phyloP scores from a whole-genome alignment of 345 rosid species.

The Eucalyptus cloeziana region DNA sequence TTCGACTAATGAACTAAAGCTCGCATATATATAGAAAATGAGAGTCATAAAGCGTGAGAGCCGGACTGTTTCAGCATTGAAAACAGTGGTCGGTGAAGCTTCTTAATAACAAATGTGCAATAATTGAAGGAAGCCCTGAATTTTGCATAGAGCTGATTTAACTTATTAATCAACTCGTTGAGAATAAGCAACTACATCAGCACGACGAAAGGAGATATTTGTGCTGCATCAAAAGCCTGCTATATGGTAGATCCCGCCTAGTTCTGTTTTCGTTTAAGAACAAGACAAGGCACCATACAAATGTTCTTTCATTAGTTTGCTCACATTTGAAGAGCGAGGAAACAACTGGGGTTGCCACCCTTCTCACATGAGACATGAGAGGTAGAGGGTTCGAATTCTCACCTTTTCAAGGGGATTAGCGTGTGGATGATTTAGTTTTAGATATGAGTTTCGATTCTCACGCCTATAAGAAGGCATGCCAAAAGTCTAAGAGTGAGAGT shows the following conservation, averaged over 20 bases:
- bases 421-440: no score
- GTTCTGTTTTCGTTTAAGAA: not conserved
- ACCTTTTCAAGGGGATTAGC: no score
- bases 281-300: not conserved
- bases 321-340: not conserved
- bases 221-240: not conserved
- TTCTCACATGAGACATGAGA: no score
- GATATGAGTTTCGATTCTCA: no score
- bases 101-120: not conserved
- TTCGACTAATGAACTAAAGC: not conserved
- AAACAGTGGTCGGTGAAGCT: not conserved
- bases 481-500: no score
- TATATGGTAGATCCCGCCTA: not conserved
- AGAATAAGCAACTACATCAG: not conserved
- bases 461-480: rapidly evolving
- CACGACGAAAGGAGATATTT: not conserved
- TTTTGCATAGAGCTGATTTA: not conserved
- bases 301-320: not conserved
- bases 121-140: not conserved
- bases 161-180: not conserved
- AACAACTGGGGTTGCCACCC: no score
- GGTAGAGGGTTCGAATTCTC: no score
- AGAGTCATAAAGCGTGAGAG: not conserved
- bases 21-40: not conserved
- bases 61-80: not conserved